These are phyloP conservation scores for Eucalyptus guilfoylei DNA, from an alignment of 345 rosid genomes.

Conservation along the genomic window DNA sequence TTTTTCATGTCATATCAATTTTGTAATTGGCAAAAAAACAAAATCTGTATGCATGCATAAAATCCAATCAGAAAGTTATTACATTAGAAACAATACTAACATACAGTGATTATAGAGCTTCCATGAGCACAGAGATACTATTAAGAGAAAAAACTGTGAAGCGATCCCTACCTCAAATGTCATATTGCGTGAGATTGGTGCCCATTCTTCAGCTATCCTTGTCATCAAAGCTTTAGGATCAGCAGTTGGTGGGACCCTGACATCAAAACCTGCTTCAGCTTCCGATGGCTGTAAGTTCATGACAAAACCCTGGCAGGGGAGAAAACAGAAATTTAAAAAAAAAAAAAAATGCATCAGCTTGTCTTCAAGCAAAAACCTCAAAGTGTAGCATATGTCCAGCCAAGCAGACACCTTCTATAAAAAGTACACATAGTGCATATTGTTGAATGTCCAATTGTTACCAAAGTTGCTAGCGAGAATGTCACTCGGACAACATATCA, in stretches of 20 bases:
- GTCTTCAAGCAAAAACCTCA: not conserved
- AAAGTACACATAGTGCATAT: not conserved
- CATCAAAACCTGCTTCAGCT: slow-evolving; percentile 95
- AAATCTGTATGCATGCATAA: not conserved
- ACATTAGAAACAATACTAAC: not conserved
- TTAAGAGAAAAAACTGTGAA: not conserved
- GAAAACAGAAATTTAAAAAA: not conserved
- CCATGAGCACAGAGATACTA: not conserved
- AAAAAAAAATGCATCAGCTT: not conserved
- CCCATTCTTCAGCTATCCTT: slow-evolving; percentile 94
- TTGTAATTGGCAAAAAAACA: not conserved
- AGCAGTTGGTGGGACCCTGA: slow-evolving; percentile 71
- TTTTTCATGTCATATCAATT: not conserved
- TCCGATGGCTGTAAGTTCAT: slow-evolving; percentile 98
- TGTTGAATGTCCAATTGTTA: not conserved
- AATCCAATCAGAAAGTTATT: not conserved
- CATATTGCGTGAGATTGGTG: slow-evolving; percentile 86
- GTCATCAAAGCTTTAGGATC: slow-evolving; percentile 67
- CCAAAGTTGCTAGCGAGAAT: not conserved
- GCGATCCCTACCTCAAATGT: slow-evolving; percentile 48
- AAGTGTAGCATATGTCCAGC: not conserved
- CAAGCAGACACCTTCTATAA: not conserved
- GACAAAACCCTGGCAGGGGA: slow-evolving; percentile 59
- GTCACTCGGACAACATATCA: not conserved
- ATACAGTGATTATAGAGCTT: not conserved